Evolutionary conservation across 1,284 basidiomycete species (phyloP).

Genomic region (Moesziomyces parantarcticus): DNA sequence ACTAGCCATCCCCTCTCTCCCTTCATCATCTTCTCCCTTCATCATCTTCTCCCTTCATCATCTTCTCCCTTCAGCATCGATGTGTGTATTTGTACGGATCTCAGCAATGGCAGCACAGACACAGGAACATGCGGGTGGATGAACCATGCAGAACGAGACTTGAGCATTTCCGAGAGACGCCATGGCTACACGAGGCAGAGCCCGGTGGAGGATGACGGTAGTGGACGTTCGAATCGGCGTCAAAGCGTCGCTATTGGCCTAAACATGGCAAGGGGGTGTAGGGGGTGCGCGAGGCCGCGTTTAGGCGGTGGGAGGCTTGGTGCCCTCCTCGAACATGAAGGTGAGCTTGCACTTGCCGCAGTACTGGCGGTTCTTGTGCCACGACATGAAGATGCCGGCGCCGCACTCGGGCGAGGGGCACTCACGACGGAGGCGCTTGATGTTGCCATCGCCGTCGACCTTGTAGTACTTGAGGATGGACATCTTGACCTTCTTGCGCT

Average conservation of each 20-base stretch:
- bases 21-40: background rate
- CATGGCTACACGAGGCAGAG: too few species aligned
- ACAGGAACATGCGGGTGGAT: conserved; percentile 4
- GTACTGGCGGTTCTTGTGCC: conserved; percentile 68
- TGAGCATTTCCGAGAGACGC: conserved; percentile 17
- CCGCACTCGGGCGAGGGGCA: conserved; percentile 75
- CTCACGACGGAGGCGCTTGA: conserved; percentile 97
- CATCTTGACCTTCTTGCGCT: conserved; percentile 99
- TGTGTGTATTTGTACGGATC: conserved; percentile 17
- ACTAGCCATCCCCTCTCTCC: conserved; percentile 4
- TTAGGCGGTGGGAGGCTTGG: conserved; percentile 61
- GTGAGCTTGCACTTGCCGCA: conserved; percentile 68
- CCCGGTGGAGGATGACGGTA: background rate
- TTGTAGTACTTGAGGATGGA: conserved; percentile 99
- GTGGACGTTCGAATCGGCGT: conserved; percentile 10
- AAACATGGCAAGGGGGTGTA: conserved; percentile 14
- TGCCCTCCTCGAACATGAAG: conserved; percentile 67
- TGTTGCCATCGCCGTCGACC: conserved; percentile 98
- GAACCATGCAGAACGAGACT: conserved; percentile 45
- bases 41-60: background rate
- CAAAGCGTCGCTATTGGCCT: conserved; percentile 33
- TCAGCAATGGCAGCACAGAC: background rate
- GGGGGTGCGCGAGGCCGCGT: conserved; percentile 1
- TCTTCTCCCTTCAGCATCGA: too few species aligned
- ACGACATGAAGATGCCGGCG: conserved; percentile 67